Percentiles rank a stretch among this genome's conserved stretches.
Conservation (phyloP, 2,329 filamentous ascomycete species). For the Neopestalotiopsis clavispora region DNA sequence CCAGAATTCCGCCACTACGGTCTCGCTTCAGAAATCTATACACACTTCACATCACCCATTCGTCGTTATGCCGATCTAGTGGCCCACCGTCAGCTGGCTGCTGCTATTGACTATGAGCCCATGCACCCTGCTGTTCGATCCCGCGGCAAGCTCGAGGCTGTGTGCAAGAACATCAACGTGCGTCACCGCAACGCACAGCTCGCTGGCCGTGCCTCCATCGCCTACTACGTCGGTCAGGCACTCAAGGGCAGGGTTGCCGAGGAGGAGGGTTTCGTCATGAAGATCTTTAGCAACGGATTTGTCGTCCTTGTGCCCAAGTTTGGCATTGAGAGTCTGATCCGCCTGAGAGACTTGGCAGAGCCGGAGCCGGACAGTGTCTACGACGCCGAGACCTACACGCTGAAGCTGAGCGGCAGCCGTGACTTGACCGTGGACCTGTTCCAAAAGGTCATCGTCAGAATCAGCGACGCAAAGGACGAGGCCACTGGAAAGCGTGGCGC, state of each 20-base stretch:
- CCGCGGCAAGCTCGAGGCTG: conserved; percentile 83
- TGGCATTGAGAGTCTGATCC: conserved; percentile 90
- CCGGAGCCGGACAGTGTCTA: conserved; percentile 81
- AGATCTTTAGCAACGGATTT: conserved; percentile 95
- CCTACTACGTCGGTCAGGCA: conserved; percentile 97
- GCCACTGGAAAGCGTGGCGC: conserved; percentile 94
- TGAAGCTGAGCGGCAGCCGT: conserved; percentile 64
- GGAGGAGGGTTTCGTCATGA: conserved; percentile 96
- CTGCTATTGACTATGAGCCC: conserved; percentile 90
- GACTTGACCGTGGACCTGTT: conserved; percentile 78
- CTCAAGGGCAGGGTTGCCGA: conserved; percentile 78
- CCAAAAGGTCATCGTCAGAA: conserved; percentile 86
- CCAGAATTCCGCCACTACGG: conserved; percentile 97
- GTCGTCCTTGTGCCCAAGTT: conserved; percentile 96
- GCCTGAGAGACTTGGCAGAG: conserved; percentile 80
- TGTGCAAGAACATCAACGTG: conserved; percentile 98
- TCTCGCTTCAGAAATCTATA: conserved; percentile 95
- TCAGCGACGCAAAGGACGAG: conserved; percentile 93
- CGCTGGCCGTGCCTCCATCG: conserved; percentile 90
- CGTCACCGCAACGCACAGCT: conserved; percentile 97
- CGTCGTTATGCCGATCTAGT: conserved; percentile 96
- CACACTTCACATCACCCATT: conserved; percentile 97
- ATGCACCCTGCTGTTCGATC: conserved; percentile 83
- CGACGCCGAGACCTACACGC: conserved; percentile 83
- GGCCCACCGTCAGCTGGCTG: conserved; percentile 91